A percentile compares a stretch with the other conserved stretches of the same genome.
Conservation (phyloP, 2,329 filamentous ascomycete species). For the Pseudocercospora musae region DNA sequence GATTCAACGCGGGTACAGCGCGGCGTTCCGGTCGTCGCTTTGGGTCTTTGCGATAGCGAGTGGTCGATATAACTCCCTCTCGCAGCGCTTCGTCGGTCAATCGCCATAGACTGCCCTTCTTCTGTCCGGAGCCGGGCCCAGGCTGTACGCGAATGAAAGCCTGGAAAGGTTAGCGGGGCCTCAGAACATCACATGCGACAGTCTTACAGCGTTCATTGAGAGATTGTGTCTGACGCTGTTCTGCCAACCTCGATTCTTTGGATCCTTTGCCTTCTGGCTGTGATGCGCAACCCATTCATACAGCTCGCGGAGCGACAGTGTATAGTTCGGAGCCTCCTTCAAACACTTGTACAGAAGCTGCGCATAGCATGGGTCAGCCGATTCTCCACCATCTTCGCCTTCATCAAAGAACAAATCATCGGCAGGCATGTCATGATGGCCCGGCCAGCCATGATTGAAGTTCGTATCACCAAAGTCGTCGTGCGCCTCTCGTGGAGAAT, state of each 20-base stretch:
- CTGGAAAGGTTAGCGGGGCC: conserved; percentile 34
- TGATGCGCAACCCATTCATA: conserved; percentile 86
- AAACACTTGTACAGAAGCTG: conserved; percentile 76
- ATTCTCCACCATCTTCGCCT: conserved; percentile 17
- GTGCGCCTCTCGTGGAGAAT: conserved; percentile 7
- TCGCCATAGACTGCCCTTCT: conserved; percentile 74
- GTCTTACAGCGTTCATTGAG: conserved; percentile 85
- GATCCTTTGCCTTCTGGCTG: conserved; percentile 68
- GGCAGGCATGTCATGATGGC: conserved; percentile 1
- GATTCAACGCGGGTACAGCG: conserved; percentile 36
- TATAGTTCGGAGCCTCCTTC: conserved; percentile 61
- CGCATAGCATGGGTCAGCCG: conserved; percentile 57
- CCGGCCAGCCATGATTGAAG: conserved; percentile 7
- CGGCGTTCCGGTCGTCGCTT: conserved; percentile 39
- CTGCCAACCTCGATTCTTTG: conserved; percentile 69
- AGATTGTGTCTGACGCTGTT: conserved; percentile 95
- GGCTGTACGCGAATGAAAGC: conserved; percentile 55
- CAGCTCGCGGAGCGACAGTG: conserved; percentile 78
- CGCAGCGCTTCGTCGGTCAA: conserved; percentile 66
- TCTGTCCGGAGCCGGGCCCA: conserved; percentile 46
- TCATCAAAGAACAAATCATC: conserved; percentile 20
- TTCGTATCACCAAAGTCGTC: conserved; percentile 6
- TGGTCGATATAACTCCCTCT: conserved; percentile 80
- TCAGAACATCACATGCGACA: not conserved
- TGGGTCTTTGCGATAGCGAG: conserved; percentile 52